phyloP scores from a whole-genome alignment of 345 rosid species.

The Gynandropsis gynandra region DNA sequence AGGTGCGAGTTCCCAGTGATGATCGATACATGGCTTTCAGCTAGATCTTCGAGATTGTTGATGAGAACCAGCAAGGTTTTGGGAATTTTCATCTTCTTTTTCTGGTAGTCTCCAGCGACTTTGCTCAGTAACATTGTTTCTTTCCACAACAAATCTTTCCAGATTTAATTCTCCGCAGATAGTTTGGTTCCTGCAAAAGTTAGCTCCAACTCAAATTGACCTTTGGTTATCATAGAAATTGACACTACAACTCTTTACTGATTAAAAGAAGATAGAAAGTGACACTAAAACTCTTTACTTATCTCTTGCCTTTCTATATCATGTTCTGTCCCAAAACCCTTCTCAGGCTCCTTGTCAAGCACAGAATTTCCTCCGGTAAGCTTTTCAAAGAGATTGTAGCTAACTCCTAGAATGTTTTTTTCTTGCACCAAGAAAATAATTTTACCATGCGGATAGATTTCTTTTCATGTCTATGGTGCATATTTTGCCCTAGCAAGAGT shows the following conservation, averaged over 20 bases:
- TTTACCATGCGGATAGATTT: slow-evolving; percentile 38
- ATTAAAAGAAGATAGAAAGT: slow-evolving; percentile 7
- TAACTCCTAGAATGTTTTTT: too few species aligned
- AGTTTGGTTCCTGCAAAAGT: slow-evolving; percentile 13
- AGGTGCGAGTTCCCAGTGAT: slow-evolving; percentile 61
- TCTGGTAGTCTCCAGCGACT: background rate
- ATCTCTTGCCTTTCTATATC: slow-evolving; percentile 1
- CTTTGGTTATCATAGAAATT: too few species aligned
- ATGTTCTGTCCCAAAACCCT: too few species aligned
- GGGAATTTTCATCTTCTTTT: slow-evolving; percentile 17
- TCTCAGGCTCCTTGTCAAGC: too few species aligned
- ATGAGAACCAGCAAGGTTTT: too few species aligned
- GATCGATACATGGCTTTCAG: slow-evolving; percentile 36
- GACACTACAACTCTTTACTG: background rate
- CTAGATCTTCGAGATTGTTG: slow-evolving; percentile 15
- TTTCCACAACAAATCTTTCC: slow-evolving; percentile 13
- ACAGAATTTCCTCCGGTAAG: too few species aligned
- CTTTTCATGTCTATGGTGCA: background rate
- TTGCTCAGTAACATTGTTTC: background rate
- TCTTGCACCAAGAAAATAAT: too few species aligned
- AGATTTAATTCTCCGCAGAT: too few species aligned
- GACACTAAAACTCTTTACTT: slow-evolving; percentile 25
- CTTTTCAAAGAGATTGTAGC: too few species aligned
- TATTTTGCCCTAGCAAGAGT: slow-evolving; percentile 6
- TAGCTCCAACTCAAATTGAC: slow-evolving; percentile 1